phyloP scores from a whole-genome alignment of 176 grass and related monocot genomes.

The Hyparrhenia diplandra region DNA sequence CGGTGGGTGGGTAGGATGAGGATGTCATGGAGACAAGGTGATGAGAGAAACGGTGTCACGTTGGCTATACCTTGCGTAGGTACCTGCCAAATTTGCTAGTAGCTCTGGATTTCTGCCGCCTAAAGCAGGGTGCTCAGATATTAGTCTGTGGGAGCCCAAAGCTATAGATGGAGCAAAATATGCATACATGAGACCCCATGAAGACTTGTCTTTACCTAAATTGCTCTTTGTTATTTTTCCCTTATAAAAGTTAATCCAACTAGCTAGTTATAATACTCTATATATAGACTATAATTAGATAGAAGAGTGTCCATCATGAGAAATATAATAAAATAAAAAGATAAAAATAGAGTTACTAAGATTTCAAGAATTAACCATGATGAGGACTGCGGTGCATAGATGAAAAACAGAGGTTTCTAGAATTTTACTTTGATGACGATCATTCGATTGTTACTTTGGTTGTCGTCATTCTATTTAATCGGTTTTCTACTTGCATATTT shows the following conservation, averaged over 20 bases:
- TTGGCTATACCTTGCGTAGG: not conserved
- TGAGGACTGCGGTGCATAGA: not conserved
- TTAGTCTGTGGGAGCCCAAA: too few relatives aligned
- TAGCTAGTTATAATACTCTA: not conserved
- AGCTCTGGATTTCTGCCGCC: not conserved
- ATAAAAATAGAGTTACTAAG: not conserved
- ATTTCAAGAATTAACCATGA: not conserved
- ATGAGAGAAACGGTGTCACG: not conserved
- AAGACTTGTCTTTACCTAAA: not conserved
- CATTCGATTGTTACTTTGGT: not conserved
- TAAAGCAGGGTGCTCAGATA: not conserved
- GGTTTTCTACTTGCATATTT: not conserved
- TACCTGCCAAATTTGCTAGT: not conserved
- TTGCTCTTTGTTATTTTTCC: not conserved
- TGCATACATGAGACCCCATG: not conserved
- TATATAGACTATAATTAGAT: not conserved
- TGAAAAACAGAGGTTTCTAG: not conserved
- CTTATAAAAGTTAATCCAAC: not conserved
- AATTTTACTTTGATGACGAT: not conserved
- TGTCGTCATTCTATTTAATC: not conserved
- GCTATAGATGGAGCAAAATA: not conserved
- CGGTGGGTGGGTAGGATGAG: too few relatives aligned
- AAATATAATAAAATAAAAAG: not conserved
- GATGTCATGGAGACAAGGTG: not conserved
- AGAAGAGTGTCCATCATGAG: not conserved